These are phyloP conservation scores for Beauveria rudraprayagi DNA, from an alignment of 2,329 filamentous ascomycete species.

Conservation along the genomic window DNA sequence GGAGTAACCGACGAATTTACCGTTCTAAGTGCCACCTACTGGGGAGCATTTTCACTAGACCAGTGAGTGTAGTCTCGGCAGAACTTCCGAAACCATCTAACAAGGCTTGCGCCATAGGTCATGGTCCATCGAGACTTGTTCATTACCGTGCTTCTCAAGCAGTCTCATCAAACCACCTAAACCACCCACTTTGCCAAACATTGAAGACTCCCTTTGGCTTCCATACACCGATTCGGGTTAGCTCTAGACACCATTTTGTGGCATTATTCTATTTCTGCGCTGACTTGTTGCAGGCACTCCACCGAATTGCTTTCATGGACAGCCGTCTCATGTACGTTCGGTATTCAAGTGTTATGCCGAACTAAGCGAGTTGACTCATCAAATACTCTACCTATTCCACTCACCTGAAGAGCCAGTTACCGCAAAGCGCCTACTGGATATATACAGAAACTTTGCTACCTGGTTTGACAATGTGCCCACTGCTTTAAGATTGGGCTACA, in stretches of 20 bases:
- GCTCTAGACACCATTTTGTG: not conserved
- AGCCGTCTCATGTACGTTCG: constrained; percentile 59
- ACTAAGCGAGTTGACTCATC: constrained; percentile 65
- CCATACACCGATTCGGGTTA: constrained; percentile 40
- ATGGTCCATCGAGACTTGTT: constrained; percentile 56
- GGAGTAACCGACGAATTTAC: constrained; percentile 44
- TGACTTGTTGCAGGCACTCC: constrained; percentile 34
- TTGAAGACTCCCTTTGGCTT: constrained; percentile 52
- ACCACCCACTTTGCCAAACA: constrained; percentile 49
- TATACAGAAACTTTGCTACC: constrained; percentile 61
- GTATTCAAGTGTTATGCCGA: constrained; percentile 62
- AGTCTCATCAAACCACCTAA: constrained; percentile 49
- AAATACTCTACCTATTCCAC: constrained; percentile 62
- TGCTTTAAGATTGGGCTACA: constrained; percentile 55
- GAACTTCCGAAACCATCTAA: not conserved
- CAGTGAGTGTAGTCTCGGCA: constrained; percentile 38
- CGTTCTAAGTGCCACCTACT: constrained; percentile 52
- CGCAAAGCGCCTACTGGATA: constrained; percentile 52
- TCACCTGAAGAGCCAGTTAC: constrained; percentile 59
- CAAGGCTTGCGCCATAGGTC: constrained; percentile 33
- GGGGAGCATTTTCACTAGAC: constrained; percentile 54
- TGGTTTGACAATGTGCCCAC: constrained; percentile 62
- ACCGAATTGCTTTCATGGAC: constrained; percentile 47
- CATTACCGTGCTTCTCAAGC: constrained; percentile 50
- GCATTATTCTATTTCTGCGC: not conserved